These are phyloP conservation scores for Hypoxylon cercidicola DNA, from an alignment of 495 filamentous ascomycete species.

Conservation along the genomic window DNA sequence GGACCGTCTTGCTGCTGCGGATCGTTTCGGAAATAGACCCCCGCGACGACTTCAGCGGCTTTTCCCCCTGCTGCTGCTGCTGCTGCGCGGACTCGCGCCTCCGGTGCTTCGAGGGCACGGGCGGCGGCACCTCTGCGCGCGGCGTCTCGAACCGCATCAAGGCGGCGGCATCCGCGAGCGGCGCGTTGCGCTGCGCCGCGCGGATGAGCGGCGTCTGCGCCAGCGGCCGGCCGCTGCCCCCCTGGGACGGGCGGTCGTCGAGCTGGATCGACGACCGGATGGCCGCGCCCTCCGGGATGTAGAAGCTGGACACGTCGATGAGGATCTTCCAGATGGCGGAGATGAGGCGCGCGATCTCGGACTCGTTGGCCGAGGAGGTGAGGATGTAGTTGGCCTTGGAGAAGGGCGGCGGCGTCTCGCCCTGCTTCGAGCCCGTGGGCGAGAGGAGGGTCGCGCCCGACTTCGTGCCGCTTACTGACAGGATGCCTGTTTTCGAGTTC, in stretches of 20 bases:
- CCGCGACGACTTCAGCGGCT: slow-evolving; percentile 22
- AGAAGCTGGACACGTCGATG: slow-evolving; percentile 47
- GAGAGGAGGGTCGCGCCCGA: slow-evolving; percentile 24
- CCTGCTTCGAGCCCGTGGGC: slow-evolving; percentile 17
- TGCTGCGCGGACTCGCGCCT: background rate
- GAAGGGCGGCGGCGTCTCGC: slow-evolving; percentile 43
- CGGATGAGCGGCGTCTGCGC: slow-evolving; percentile 30
- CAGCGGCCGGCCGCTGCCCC: slow-evolving; percentile 11
- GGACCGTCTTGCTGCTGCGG: slow-evolving; percentile 20
- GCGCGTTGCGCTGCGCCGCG: slow-evolving; percentile 15
- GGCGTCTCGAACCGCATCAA: slow-evolving; percentile 19
- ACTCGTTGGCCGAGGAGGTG: slow-evolving; percentile 50
- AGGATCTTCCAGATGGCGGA: slow-evolving; percentile 54
- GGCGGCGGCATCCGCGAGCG: slow-evolving; percentile 16
- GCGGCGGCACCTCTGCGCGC: background rate
- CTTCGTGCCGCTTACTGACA: slow-evolving; percentile 6
- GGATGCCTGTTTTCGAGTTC: slow-evolving; percentile 1
- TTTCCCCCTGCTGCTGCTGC: background rate
- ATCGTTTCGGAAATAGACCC: slow-evolving; percentile 23
- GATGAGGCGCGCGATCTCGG: slow-evolving; percentile 53
- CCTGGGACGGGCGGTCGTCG: background rate
- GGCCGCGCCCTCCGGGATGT: slow-evolving; percentile 45
- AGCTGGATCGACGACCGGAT: slow-evolving; percentile 5
- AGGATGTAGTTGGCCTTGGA: slow-evolving; percentile 57
- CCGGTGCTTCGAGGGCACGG: slow-evolving; percentile 1